These are phyloP conservation scores for Groenewaldozyma sp. DNA, from an alignment of 1,139 yeast genomes.

Conservation along the genomic window DNA sequence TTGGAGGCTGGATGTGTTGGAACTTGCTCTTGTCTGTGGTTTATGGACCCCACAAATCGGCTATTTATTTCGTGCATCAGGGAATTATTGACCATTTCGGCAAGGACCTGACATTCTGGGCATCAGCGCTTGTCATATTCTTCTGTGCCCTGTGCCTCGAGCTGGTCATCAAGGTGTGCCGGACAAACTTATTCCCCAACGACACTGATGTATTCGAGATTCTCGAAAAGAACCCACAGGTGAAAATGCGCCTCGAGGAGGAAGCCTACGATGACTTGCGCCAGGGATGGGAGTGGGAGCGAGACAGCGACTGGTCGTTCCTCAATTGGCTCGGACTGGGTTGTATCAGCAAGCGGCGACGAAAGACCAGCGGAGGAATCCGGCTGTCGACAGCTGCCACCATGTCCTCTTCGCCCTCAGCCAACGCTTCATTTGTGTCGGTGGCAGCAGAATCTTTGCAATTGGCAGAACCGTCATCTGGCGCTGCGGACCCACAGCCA, in stretches of 20 bases:
- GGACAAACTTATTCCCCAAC: slow-evolving; percentile 49
- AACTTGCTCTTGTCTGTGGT: slow-evolving; percentile 64
- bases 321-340: not conserved
- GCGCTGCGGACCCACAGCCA: not conserved
- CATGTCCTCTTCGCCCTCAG: not conserved
- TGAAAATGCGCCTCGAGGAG: slow-evolving; percentile 63
- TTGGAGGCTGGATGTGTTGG: slow-evolving; percentile 86
- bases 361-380: not conserved
- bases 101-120: slow-evolving; percentile 77
- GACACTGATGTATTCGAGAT: slow-evolving; percentile 75
- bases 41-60: slow-evolving; percentile 47
- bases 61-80: slow-evolving; percentile 63
- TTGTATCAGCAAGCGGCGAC: not conserved
- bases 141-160: slow-evolving; percentile 56
- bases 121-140: slow-evolving; percentile 47
- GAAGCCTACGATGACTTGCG: slow-evolving; percentile 62
- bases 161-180: slow-evolving; percentile 47
- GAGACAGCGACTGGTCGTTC: slow-evolving; percentile 7
- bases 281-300: slow-evolving; percentile 56
- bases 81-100: slow-evolving; percentile 71
- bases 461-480: not conserved
- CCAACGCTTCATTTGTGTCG: not conserved
- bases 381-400: not conserved
- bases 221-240: slow-evolving; percentile 58
- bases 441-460: not conserved